Base-by-base conservation (phyloP, 2,329 filamentous ascomycete species). In the Paecilomyces dactylethromorphus region DNA sequence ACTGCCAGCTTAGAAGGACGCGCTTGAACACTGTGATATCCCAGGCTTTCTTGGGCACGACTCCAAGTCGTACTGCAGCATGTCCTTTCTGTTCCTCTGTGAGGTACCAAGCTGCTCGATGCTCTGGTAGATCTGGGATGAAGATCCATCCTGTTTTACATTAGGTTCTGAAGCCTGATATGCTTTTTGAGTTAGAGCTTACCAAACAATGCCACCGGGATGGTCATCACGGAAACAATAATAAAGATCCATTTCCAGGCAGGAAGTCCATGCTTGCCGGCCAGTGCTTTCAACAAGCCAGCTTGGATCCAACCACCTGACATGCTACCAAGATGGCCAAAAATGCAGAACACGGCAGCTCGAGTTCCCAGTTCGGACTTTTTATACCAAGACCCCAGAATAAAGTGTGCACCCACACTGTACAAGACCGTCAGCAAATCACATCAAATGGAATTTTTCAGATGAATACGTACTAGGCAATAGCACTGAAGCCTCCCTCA, bases 291-390 rank as follows among this genome's bases (percentile, higher is more conserved):
- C 51, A 79, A 61, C 24, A 79, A 60, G 2, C 71, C 76, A 0
- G 76, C 76, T 59, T 79, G 77, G 24, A 79, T 79, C 76, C 76
- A 79, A 1, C 76, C 75, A 2, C 76, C 76, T 0, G 76, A 71
- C 75, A 79, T 78, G 26, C 72, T 78, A 0, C 76, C 77, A 3
- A 79, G 53, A 54, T 78, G 75, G 0, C 76, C 76, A 52, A 78
- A 78, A 0, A 71, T 70, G 56, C 76, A 78, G 53, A 79, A 78
- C 21, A 45, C 11, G 3, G 39, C 39, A n/a, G 39, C 39, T n/a
- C 39, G 39, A 45, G 39, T 77, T 0, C 74, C 77, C 3, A 79
- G 69, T 58, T 79, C 76, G 0, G 74, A 74, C 54, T 73, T 72
- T 56, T 74, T 75, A 57, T 79, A 79, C 77, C 77, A 79, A 2